phyloP scores from a whole-genome alignment of 345 rosid genomes.

The Salix arbutifolia region DNA sequence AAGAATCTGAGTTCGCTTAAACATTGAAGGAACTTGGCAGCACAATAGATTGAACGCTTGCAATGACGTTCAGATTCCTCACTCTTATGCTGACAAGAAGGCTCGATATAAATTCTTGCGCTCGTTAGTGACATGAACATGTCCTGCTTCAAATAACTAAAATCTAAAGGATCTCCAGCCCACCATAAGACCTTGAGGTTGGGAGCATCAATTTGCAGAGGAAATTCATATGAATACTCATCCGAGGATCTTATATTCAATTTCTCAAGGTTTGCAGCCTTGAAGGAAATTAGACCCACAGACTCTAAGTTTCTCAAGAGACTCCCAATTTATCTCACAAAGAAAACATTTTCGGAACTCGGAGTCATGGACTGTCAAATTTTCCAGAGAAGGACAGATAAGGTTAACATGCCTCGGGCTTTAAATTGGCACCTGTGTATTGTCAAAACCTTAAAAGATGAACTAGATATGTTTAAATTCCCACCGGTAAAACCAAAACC shows the following conservation, averaged over 20 bases:
- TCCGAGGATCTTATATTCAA: constrained; percentile 5
- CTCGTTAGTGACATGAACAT: background rate
- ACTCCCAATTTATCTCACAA: background rate
- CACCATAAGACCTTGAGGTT: background rate
- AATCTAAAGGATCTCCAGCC: constrained; percentile 18
- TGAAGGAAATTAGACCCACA: background rate
- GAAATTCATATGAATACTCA: background rate
- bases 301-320: background rate
- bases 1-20: background rate
- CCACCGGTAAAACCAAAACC: background rate
- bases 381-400: constrained; percentile 4
- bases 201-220: constrained; percentile 7
- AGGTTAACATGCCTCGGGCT: background rate
- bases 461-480: background rate
- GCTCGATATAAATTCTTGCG: constrained; percentile 5
- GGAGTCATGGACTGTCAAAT: background rate
- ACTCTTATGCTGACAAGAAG: constrained; percentile 17
- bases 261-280: background rate
- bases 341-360: background rate
- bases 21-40: constrained; percentile 10
- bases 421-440: background rate
- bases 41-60: constrained; percentile 16
- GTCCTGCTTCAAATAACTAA: background rate
- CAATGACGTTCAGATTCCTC: background rate
- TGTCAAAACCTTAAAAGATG: constrained; percentile 4